phyloP scores from a whole-genome alignment of 345 rosid species.

The Hibiscus trionum region DNA sequence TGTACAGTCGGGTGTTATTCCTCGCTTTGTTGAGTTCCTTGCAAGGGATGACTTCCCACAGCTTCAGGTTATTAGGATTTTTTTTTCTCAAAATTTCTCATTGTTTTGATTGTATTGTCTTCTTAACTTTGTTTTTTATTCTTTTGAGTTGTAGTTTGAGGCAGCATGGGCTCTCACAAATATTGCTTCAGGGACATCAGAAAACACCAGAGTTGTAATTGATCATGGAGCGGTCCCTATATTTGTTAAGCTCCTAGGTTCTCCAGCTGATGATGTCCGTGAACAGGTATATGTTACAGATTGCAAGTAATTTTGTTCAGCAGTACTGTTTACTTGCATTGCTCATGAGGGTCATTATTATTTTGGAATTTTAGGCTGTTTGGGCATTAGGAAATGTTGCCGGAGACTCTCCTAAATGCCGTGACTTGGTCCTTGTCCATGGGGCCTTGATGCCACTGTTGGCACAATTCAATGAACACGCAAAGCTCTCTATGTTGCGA shows the following conservation, averaged over 20 bases:
- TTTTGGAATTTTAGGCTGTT: conserved; percentile 43
- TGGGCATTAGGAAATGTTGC: conserved; percentile 85
- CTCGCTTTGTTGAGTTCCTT: conserved; percentile 72
- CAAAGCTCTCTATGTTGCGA: conserved; percentile 65
- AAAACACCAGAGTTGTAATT: conserved; percentile 61
- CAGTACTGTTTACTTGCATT: neutral
- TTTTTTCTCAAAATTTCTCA: neutral
- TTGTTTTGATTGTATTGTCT: neutral
- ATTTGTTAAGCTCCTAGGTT: conserved; percentile 54
- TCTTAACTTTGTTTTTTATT: neutral
- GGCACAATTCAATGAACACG: conserved; percentile 59
- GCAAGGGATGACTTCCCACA: conserved; percentile 67
- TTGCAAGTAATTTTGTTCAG: neutral
- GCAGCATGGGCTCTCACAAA: conserved; percentile 90
- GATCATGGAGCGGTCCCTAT: conserved; percentile 72
- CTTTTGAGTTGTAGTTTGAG: conserved; percentile 45
- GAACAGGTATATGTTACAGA: conserved; percentile 46
- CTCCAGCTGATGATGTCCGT: conserved; percentile 66
- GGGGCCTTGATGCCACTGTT: conserved; percentile 54
- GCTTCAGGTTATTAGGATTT: conserved; percentile 43
- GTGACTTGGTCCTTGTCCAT: conserved; percentile 52
- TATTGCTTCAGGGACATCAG: conserved; percentile 81
- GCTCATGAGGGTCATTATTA: neutral
- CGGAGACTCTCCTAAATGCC: conserved; percentile 75
- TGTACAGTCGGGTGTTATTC: conserved; percentile 61